Evolutionary conservation across 2,329 filamentous ascomycete genomes (phyloP), one percentile per base, ranked within the genome.

Genomic region (Aspergillus alliaceus): DNA sequence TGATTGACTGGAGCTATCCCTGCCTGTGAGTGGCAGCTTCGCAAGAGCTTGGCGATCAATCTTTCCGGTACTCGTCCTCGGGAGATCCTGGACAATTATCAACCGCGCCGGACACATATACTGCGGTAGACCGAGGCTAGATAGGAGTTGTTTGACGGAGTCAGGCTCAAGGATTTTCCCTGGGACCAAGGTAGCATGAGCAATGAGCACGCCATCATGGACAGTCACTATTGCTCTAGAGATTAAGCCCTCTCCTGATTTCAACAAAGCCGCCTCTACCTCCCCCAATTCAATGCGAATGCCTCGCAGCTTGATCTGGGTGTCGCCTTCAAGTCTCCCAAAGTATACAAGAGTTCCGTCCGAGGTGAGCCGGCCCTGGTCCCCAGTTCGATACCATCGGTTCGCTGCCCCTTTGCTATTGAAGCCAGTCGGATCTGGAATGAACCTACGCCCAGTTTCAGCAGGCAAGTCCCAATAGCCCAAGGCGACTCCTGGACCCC

Each of bases 281-380:
- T 84, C 82, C 1, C 65, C 60, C 1, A 84, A 66, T 11, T 84
- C 80, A 18, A 82, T 73, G 0, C 66, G 64, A 32, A 72, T 53
- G 6, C 68, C 69, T 22, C 59, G 62, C 2, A 70, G 44, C 54
- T 67, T 69, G 42, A 70, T 50, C 49, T 64, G 54, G 2, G 62
- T 59, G 40, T 68, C 60, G 3, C 63, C 64, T 4, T 59, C 60
- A 8, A 69, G 63, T 6, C 71, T 62, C 15, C 65, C 66, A 2
- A 59, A 8, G 39, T 68, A 62, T 2, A 67, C 48, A 7, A 74
- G 51, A 6, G 62, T 40, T 2, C 70, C 70, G 40, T 72, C 65
- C 2, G 53, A 22, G 0, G 42, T 55, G 8, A 72, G 56, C 32
- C 60, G 59, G n/a, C 64, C 70, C 29, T 51, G 54, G 31, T 72